A percentile compares a stretch with the other conserved stretches of the same genome.
Conservation (phyloP, 331 rosid species). For the Rhamnella rubrinervis region DNA sequence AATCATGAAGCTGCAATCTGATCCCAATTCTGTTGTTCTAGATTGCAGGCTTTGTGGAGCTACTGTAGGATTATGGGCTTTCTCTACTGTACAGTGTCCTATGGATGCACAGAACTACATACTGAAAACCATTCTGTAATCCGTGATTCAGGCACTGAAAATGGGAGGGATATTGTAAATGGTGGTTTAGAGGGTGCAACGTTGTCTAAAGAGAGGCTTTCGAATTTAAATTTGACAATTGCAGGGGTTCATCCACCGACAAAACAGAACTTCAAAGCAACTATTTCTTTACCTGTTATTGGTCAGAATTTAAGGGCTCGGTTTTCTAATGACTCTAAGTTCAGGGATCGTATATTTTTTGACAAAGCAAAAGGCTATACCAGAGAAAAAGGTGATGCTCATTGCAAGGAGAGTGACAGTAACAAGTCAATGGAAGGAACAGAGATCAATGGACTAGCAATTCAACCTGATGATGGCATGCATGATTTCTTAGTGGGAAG, state of each 20-base stretch:
- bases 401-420: conserved; percentile 6
- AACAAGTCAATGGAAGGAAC: conserved; percentile 7
- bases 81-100: conserved; percentile 59
- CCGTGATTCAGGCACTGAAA: conserved; percentile 30
- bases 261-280: conserved; percentile 81
- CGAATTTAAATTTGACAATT: conserved; percentile 69
- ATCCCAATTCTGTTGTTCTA: conserved; percentile 73
- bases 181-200: conserved; percentile 32
- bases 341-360: conserved; percentile 33
- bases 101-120: conserved; percentile 56
- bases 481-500: conserved; percentile 25
- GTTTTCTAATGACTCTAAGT: conserved; percentile 53
- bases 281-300: conserved; percentile 73
- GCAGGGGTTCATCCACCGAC: conserved; percentile 99
- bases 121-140: conserved; percentile 37
- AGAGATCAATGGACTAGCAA: conserved; percentile 24
- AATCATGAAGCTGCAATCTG: conserved; percentile 44
- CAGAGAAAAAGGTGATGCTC: conserved; percentile 11
- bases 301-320: conserved; percentile 83
- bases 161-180: conserved; percentile 32
- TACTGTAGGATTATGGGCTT: conserved; percentile 89
- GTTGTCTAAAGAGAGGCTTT: conserved; percentile 40
- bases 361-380: conserved; percentile 19
- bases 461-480: conserved; percentile 34
- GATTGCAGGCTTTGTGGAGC: conserved; percentile 95